phyloP scores from a whole-genome alignment of 1,284 basidiomycete species.

The Sphagnurus paluster region DNA sequence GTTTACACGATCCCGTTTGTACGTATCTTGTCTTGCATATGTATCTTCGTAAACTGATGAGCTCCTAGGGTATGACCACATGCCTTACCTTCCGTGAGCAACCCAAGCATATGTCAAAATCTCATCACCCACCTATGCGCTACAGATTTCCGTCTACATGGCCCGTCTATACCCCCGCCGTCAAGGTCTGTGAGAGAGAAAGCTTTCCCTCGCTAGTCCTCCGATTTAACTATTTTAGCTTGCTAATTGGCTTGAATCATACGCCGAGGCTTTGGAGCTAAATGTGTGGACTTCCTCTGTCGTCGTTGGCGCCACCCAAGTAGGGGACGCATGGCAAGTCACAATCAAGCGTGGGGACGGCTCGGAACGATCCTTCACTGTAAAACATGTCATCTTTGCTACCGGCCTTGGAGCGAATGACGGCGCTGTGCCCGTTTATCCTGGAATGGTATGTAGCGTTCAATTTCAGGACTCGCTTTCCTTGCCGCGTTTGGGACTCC shows the following conservation, averaged over 20 bases:
- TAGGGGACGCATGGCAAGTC: slow-evolving; percentile 56
- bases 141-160: slow-evolving; percentile 57
- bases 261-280: slow-evolving; percentile 63
- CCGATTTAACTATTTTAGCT: too few relatives aligned
- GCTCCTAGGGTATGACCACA: slow-evolving; percentile 48
- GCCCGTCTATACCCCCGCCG: slow-evolving; percentile 61
- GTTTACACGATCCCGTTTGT: slow-evolving; percentile 68
- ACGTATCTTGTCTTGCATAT: slow-evolving; percentile 28
- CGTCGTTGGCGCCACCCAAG: slow-evolving; percentile 44
- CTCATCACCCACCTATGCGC: background rate
- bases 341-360: slow-evolving; percentile 46
- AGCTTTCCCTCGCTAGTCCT: too few relatives aligned
- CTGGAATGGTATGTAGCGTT: slow-evolving; percentile 30
- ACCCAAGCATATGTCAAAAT: slow-evolving; percentile 21
- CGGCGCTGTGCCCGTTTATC: slow-evolving; percentile 48
- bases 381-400: slow-evolving; percentile 61
- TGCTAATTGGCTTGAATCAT: slow-evolving; percentile 70
- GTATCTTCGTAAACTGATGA: slow-evolving; percentile 5
- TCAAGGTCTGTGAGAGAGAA: too few relatives aligned
- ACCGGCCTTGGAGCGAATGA: slow-evolving; percentile 57
- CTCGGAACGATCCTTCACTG: slow-evolving; percentile 46
- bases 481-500: background rate
- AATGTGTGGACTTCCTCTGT: slow-evolving; percentile 65
- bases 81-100: slow-evolving; percentile 48
- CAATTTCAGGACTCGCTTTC: background rate